Conservation (phyloP, 495 filamentous ascomycete species). For the Glutinoglossum americanum region DNA sequence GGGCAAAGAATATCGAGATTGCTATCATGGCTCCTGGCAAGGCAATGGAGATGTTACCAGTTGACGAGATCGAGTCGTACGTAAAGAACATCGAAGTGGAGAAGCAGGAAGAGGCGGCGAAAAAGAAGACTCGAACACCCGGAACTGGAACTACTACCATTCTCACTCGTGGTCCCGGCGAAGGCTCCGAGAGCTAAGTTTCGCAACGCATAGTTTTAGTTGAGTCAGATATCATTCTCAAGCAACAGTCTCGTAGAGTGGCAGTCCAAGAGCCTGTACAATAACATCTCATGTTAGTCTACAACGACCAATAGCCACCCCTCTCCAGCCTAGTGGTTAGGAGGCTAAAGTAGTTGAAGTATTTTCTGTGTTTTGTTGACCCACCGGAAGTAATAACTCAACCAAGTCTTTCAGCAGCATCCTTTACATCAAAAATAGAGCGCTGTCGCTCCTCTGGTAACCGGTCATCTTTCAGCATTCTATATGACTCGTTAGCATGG, state of each 20-base stretch:
- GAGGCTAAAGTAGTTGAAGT: background rate
- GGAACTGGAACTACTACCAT: conserved; percentile 63
- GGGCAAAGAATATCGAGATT: conserved; percentile 98
- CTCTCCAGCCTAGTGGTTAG: background rate
- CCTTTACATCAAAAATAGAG: conserved; percentile 53
- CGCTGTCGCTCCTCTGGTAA: conserved; percentile 36
- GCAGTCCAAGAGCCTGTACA: background rate
- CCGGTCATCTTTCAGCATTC: conserved; percentile 88
- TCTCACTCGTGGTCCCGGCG: conserved; percentile 38
- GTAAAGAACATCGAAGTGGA: conserved; percentile 97
- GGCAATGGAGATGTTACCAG: conserved; percentile 75
- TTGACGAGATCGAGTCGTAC: conserved; percentile 86
- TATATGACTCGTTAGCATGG: conserved; percentile 9
- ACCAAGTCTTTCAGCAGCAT: conserved; percentile 25
- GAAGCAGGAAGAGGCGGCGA: conserved; percentile 94
- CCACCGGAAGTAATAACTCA: background rate
- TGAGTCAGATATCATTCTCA: background rate
- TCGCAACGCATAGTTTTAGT: background rate
- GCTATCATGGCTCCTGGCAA: conserved; percentile 95
- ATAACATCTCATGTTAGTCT: background rate
- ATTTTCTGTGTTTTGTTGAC: background rate
- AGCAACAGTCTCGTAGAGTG: background rate
- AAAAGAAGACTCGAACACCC: conserved; percentile 73
- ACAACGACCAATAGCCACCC: background rate
- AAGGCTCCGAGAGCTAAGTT: conserved; percentile 7